phyloP scores from a whole-genome alignment of 768 basidiomycete genomes.

The Hysterangium stoloniferum region DNA sequence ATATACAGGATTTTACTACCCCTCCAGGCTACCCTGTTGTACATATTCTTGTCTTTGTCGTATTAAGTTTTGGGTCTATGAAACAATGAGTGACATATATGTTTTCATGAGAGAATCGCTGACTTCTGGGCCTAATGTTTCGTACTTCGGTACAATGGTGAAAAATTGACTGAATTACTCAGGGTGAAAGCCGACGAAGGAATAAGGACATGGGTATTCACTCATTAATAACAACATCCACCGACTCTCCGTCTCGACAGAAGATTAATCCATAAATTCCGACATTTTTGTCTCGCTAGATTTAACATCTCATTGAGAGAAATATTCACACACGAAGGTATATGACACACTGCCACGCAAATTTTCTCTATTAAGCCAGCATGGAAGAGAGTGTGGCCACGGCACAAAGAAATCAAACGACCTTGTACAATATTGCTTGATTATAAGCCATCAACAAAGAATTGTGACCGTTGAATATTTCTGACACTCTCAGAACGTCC shows the following conservation, averaged over 20 bases:
- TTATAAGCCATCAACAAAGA: constrained; percentile 37
- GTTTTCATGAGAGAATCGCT: not conserved
- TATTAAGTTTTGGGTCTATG: constrained; percentile 36
- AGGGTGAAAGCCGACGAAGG: not conserved
- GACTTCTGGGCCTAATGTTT: constrained; percentile 31
- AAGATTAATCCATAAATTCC: constrained; percentile 55
- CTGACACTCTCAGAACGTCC: constrained; percentile 39
- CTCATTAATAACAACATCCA: constrained; percentile 51
- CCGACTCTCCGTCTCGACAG: constrained; percentile 45
- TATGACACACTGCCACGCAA: constrained; percentile 38
- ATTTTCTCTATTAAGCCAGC: constrained; percentile 40
- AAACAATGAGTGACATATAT: not conserved
- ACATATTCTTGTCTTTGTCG: constrained; percentile 41
- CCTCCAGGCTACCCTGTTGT: constrained; percentile 37
- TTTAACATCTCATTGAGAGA: not conserved
- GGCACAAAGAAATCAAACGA: constrained; percentile 41
- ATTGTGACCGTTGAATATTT: constrained; percentile 46
- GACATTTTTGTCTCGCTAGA: constrained; percentile 34
- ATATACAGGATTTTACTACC: constrained; percentile 41
- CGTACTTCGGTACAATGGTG: constrained; percentile 44
- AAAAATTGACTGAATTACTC: constrained; percentile 35
- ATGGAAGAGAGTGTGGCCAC: constrained; percentile 40
- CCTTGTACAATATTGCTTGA: constrained; percentile 44
- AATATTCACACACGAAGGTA: not conserved
- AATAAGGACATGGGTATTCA: constrained; percentile 21